Evolutionary conservation across 1,284 basidiomycete species (phyloP).

Genomic region (Prillingera fragicola): DNA sequence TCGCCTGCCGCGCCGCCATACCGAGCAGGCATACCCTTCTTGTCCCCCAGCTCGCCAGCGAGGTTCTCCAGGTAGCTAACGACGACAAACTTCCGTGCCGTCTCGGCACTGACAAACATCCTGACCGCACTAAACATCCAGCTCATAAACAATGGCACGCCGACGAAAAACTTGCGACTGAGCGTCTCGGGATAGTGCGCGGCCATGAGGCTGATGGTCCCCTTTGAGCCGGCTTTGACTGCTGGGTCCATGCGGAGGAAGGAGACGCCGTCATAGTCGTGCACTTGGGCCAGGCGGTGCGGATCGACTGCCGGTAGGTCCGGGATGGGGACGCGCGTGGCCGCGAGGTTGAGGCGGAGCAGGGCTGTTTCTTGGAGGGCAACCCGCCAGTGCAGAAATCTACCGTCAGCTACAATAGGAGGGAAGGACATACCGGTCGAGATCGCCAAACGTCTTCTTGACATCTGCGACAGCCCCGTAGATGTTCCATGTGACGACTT

Average conservation of each 20-base stretch:
- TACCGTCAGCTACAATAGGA: constrained; percentile 1
- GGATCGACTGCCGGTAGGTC: constrained; percentile 18
- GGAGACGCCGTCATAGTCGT: constrained; percentile 26
- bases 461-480: constrained; percentile 25
- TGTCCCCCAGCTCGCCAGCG: constrained; percentile 18
- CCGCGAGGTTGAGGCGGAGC: constrained; percentile 16
- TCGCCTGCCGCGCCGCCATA: constrained; percentile 20
- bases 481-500: constrained; percentile 28
- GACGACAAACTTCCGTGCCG: constrained; percentile 25
- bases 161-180: constrained; percentile 27
- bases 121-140: constrained; percentile 26
- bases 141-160: constrained; percentile 26
- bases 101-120: constrained; percentile 23
- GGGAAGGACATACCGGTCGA: constrained; percentile 15
- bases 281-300: constrained; percentile 25
- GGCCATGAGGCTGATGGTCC: constrained; percentile 22
- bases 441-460: constrained; percentile 24
- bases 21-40: constrained; percentile 14
- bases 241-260: constrained; percentile 25
- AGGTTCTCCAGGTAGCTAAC: constrained; percentile 17
- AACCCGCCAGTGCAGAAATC: constrained; percentile 30
- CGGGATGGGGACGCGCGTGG: constrained; percentile 20
- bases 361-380: constrained; percentile 23
- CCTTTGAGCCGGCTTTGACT: constrained; percentile 25
- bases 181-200: constrained; percentile 30